These are phyloP conservation scores for Amanita molliuscula DNA, from an alignment of 768 basidiomycete genomes.

Conservation along the genomic window DNA sequence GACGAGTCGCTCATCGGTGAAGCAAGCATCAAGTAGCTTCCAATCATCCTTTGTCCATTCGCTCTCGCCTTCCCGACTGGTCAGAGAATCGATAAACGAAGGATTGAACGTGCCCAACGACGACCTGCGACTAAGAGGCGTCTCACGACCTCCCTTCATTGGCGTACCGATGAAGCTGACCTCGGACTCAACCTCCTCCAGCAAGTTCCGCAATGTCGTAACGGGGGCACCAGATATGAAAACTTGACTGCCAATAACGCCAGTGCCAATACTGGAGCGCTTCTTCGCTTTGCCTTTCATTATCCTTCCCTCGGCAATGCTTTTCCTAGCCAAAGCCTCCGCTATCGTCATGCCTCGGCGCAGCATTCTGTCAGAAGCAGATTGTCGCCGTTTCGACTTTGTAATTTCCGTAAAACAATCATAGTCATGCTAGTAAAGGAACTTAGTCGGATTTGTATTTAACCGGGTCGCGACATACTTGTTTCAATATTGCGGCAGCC, in stretches of 20 bases:
- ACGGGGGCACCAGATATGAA: slow-evolving; percentile 44
- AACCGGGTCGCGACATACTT: slow-evolving; percentile 35
- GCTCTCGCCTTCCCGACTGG: slow-evolving; percentile 11
- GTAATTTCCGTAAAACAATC: slow-evolving; percentile 61
- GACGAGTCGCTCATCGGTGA: slow-evolving; percentile 58
- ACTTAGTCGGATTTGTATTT: slow-evolving; percentile 1
- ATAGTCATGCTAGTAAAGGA: slow-evolving; percentile 62
- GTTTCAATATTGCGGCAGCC: slow-evolving; percentile 87
- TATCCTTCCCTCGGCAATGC: slow-evolving; percentile 1
- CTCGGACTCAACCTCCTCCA: slow-evolving; percentile 49
- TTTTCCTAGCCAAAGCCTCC: background rate
- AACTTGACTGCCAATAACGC: slow-evolving; percentile 40
- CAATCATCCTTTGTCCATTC: slow-evolving; percentile 72
- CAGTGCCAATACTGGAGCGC: slow-evolving; percentile 24
- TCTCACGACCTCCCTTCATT: slow-evolving; percentile 18
- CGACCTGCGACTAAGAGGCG: slow-evolving; percentile 11
- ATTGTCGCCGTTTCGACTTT: slow-evolving; percentile 18
- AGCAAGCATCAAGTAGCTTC: slow-evolving; percentile 71
- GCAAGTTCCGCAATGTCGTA: slow-evolving; percentile 44
- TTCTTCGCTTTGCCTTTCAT: slow-evolving; percentile 14
- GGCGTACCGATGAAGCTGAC: slow-evolving; percentile 6
- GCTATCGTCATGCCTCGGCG: background rate
- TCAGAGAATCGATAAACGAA: background rate
- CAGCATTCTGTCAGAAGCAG: slow-evolving; percentile 5
- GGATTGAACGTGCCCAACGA: background rate